Percentiles rank a stretch among this genome's conserved stretches.
Evolutionary conservation across 1,284 basidiomycete genomes (phyloP).

Genomic region (Fomitopsis palustris): DNA sequence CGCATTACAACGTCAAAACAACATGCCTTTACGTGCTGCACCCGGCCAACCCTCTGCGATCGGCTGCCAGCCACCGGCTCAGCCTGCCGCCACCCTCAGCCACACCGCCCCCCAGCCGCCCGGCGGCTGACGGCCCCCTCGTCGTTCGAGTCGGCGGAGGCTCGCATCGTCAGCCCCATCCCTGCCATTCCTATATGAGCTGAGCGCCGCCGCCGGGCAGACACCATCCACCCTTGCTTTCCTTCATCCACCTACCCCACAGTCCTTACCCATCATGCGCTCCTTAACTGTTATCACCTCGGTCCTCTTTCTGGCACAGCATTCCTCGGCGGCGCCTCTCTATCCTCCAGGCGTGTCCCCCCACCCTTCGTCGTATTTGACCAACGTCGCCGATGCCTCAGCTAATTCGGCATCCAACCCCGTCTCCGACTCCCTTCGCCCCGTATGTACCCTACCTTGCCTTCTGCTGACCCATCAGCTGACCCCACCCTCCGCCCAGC

Average conservation of each 20-base stretch:
- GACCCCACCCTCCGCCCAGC: neutral
- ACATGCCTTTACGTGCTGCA: neutral
- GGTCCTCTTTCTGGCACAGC: constrained; percentile 5
- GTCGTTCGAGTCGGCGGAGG: neutral
- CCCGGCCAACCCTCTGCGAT: neutral
- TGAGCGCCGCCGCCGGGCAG: neutral
- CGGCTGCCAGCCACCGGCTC: neutral
- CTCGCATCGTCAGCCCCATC: neutral
- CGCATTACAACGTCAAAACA: neutral
- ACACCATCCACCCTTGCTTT: neutral
- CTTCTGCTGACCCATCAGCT: neutral
- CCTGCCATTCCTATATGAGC: neutral
- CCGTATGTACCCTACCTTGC: neutral
- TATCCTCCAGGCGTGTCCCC: neutral
- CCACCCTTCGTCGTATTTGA: neutral
- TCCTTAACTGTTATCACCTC: neutral
- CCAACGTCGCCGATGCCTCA: neutral
- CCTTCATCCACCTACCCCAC: neutral
- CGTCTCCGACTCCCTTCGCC: neutral
- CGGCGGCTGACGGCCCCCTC: neutral
- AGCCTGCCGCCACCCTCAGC: neutral
- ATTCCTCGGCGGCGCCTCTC: constrained; percentile 1
- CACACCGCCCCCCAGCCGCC: no score
- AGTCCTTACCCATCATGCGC: constrained; percentile 1
- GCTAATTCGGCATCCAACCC: neutral